Conservation (phyloP, 2,329 filamentous ascomycete genomes). For the Lasiodiplodia theobromae region DNA sequence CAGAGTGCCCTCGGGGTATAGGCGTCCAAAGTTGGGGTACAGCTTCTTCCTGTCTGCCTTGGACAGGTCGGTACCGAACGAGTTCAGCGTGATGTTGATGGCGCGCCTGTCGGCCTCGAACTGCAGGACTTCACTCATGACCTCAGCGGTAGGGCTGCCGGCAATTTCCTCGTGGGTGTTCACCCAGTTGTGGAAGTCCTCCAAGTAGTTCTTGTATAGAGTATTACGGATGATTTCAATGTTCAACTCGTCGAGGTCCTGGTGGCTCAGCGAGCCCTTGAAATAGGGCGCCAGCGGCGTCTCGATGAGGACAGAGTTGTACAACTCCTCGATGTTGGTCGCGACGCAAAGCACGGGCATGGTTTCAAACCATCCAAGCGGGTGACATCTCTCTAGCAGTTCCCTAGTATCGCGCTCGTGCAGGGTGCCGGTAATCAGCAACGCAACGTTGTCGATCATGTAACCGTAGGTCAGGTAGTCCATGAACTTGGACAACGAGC, state of each 20-base stretch:
- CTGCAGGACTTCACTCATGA: slow-evolving; percentile 95
- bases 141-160: slow-evolving; percentile 86
- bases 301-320: slow-evolving; percentile 97
- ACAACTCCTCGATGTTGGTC: slow-evolving; percentile 97
- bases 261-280: slow-evolving; percentile 94
- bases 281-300: slow-evolving; percentile 96
- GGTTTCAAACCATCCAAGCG: slow-evolving; percentile 97
- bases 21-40: slow-evolving; percentile 87
- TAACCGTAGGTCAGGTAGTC: slow-evolving; percentile 98
- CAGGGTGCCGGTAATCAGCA: slow-evolving; percentile 95
- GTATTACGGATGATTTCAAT: slow-evolving; percentile 99
- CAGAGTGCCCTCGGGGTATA: slow-evolving; percentile 92
- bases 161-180: slow-evolving; percentile 86
- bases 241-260: slow-evolving; percentile 97
- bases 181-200: slow-evolving; percentile 96
- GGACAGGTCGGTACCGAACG: slow-evolving; percentile 92
- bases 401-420: slow-evolving; percentile 97
- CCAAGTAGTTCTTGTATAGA: slow-evolving; percentile 98
- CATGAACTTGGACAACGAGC: slow-evolving; percentile 92
- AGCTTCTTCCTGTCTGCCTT: slow-evolving; percentile 96
- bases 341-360: slow-evolving; percentile 98
- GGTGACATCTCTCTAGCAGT: slow-evolving; percentile 93
- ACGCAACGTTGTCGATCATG: slow-evolving; percentile 99
- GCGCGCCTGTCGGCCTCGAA: slow-evolving; percentile 96
- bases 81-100: slow-evolving; percentile 99